Conservation (phyloP, 129 eudicot genomes). For the Centella asiatica region DNA sequence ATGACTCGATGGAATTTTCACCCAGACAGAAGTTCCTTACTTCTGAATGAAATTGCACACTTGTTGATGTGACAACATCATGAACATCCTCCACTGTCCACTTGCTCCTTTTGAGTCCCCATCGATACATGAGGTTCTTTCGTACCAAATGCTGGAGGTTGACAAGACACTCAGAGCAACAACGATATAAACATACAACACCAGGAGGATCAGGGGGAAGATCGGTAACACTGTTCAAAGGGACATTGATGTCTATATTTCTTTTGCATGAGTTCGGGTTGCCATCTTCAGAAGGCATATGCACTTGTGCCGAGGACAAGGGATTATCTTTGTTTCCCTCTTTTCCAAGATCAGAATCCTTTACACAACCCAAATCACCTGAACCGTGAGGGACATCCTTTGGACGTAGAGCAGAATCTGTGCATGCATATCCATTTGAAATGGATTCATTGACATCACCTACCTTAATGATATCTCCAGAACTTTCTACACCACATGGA, state of each 20-base stretch:
- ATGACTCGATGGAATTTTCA: slow-evolving; percentile 8
- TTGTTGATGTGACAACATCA: slow-evolving; percentile 49
- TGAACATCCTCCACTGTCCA: slow-evolving; percentile 63
- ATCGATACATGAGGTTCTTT: slow-evolving; percentile 19
- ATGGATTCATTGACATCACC: slow-evolving; percentile 14
- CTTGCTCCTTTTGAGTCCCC: slow-evolving; percentile 30
- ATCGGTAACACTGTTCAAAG: slow-evolving; percentile 4
- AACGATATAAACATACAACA: slow-evolving; percentile 41
- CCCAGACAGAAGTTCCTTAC: slow-evolving; percentile 37
- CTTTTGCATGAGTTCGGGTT: slow-evolving; percentile 5
- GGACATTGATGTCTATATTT: neutral
- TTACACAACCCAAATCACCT: slow-evolving; percentile 19
- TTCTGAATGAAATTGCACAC: slow-evolving; percentile 46
- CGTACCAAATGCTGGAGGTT: slow-evolving; percentile 42
- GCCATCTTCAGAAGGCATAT: slow-evolving; percentile 13
- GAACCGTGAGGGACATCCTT: slow-evolving; percentile 25
- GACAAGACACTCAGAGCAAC: slow-evolving; percentile 56
- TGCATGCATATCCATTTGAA: slow-evolving; percentile 40
- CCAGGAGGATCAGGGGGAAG: slow-evolving; percentile 20
- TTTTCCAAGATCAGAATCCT: slow-evolving; percentile 6
- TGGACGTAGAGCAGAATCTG: slow-evolving; percentile 14
- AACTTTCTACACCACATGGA: slow-evolving; percentile 5
- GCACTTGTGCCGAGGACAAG: slow-evolving; percentile 13
- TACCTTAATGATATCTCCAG: slow-evolving; percentile 16
- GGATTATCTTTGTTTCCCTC: slow-evolving; percentile 11